Evolutionary conservation across 345 rosid species (phyloP).

Genomic region (Eucalyptus erythrocorys): DNA sequence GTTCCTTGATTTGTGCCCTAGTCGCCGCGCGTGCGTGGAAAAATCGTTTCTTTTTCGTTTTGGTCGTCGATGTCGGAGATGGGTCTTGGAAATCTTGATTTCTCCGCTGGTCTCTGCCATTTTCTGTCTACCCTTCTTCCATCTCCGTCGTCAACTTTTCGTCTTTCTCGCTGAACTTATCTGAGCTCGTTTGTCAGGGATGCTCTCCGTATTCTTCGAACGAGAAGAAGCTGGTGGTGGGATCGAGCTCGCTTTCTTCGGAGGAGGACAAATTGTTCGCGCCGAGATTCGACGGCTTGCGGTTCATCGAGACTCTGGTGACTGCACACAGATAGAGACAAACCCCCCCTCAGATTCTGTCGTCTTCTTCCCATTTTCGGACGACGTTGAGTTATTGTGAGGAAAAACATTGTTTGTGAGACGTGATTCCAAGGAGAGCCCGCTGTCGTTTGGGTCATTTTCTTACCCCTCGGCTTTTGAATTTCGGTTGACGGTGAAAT

Average conservation of each 20-base stretch:
- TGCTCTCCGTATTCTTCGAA: neutral
- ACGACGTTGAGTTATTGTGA: neutral
- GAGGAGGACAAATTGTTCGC: conserved; percentile 22
- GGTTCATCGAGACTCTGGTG: conserved; percentile 57
- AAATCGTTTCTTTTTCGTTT: neutral
- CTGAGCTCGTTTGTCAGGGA: conserved; percentile 6
- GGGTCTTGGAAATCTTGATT: neutral
- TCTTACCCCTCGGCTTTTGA: neutral
- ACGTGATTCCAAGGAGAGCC: neutral
- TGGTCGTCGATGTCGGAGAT: neutral
- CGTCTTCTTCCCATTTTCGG: neutral
- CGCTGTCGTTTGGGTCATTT: neutral
- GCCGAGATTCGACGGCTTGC: conserved; percentile 50
- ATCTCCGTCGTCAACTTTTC: neutral
- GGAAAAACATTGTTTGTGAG: neutral
- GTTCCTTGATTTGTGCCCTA: neutral
- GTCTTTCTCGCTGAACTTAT: neutral
- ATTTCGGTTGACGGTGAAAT: neutral
- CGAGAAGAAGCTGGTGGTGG: neutral
- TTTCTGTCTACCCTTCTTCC: neutral
- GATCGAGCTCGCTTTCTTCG: neutral
- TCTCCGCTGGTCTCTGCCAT: neutral
- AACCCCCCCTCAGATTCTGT: neutral
- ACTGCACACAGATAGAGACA: conserved; percentile 40
- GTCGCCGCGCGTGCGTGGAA: neutral